Conservation (phyloP, 495 filamentous ascomycete genomes). For the Tuber calosporum region DNA sequence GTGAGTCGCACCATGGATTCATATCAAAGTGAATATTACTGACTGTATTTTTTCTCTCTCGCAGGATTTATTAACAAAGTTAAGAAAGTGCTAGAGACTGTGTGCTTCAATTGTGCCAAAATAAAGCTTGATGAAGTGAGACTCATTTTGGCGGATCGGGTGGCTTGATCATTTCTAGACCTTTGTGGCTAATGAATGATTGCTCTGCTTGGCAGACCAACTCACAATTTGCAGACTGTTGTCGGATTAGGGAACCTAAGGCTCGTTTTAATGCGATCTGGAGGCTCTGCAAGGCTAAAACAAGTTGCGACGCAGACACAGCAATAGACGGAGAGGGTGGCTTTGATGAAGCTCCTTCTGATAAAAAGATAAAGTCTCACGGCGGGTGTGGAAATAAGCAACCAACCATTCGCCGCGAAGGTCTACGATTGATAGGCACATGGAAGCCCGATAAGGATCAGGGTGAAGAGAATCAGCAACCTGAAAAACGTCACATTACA, state of each 20-base stretch:
- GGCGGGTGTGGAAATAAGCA: conserved; percentile 91
- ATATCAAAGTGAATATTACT: conserved; percentile 2
- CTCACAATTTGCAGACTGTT: conserved; percentile 69
- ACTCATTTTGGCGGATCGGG: conserved; percentile 51
- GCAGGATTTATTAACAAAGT: conserved; percentile 89
- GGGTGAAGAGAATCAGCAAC: conserved; percentile 55
- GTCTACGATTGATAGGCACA: conserved; percentile 70
- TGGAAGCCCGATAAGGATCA: conserved; percentile 72
- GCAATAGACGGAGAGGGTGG: conserved; percentile 58
- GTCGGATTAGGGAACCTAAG: conserved; percentile 82
- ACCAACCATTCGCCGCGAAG: conserved; percentile 75
- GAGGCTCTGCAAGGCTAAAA: conserved; percentile 78
- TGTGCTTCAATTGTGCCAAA: conserved; percentile 97
- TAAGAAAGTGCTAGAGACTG: conserved; percentile 94
- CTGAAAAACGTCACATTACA: conserved; percentile 78
- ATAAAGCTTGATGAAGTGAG: conserved; percentile 91
- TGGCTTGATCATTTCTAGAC: conserved; percentile 36
- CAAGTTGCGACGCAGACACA: conserved; percentile 67
- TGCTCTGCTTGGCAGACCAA: conserved; percentile 57
- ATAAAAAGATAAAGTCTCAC: conserved; percentile 51
- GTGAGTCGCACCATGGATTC: conserved; percentile 40
- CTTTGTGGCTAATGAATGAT: conserved; percentile 35
- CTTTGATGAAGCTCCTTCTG: conserved; percentile 45
- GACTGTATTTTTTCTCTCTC: conserved; percentile 40
- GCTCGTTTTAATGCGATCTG: conserved; percentile 83